Evolutionary conservation across 2,329 filamentous ascomycete genomes (phyloP).

Genomic region (Scortechinia acanthostroma): DNA sequence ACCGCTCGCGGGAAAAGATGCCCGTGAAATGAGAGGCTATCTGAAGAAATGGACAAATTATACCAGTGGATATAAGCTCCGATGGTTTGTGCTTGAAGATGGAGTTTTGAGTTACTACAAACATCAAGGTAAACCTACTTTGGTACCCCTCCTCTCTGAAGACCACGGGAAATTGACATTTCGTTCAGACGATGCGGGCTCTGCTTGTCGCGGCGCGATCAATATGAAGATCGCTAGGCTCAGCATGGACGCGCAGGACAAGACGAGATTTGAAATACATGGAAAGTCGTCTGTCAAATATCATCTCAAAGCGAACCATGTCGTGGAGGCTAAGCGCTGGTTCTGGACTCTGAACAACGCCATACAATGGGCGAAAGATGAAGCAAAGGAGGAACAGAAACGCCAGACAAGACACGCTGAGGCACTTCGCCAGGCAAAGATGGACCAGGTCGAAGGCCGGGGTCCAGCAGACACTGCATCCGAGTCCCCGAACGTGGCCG

Average conservation of each 20-base stretch:
- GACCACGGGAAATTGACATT: not conserved
- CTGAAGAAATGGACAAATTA: constrained; percentile 99
- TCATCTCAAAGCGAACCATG: constrained; percentile 92
- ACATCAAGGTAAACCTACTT: constrained; percentile 56
- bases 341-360: constrained; percentile 99
- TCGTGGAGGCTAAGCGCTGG: constrained; percentile 96
- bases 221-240: constrained; percentile 96
- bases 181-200: constrained; percentile 80
- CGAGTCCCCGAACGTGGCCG: constrained; percentile 31
- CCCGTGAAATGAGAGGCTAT: constrained; percentile 95
- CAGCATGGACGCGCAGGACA: constrained; percentile 94
- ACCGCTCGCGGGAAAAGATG: constrained; percentile 71
- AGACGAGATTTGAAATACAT: constrained; percentile 94
- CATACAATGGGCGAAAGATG: constrained; percentile 96
- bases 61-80: constrained; percentile 87
- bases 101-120: constrained; percentile 98
- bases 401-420: constrained; percentile 71
- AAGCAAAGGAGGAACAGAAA: constrained; percentile 81
- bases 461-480: constrained; percentile 33
- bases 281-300: constrained; percentile 99
- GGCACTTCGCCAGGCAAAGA: constrained; percentile 70
- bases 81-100: constrained; percentile 97
- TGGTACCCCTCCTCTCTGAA: not conserved
- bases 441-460: constrained; percentile 57
- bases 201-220: constrained; percentile 92